Conservation (phyloP, 1,284 basidiomycete species). For the Heterobasidion parviporum region DNA sequence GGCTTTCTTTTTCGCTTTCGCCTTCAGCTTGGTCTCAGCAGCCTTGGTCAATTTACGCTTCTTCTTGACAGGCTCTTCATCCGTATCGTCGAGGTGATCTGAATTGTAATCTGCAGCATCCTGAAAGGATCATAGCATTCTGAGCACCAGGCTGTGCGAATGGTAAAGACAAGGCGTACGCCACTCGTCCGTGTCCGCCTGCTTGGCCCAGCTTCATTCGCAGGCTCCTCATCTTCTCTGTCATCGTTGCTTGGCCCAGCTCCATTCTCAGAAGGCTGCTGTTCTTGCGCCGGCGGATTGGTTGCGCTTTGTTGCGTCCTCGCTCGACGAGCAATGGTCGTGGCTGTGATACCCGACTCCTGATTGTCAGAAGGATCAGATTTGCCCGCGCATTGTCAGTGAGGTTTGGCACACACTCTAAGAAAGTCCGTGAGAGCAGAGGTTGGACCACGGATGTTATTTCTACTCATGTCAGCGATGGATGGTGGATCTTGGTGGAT, state of each 20-base stretch:
- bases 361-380: constrained; percentile 19
- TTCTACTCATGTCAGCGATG: constrained; percentile 25
- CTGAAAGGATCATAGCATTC: constrained; percentile 21
- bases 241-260: constrained; percentile 39
- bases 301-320: constrained; percentile 25
- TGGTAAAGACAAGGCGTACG: not conserved
- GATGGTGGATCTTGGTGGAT: not conserved
- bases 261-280: too few relatives aligned
- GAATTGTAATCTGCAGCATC: constrained; percentile 49
- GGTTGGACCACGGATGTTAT: constrained; percentile 81
- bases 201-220: constrained; percentile 16
- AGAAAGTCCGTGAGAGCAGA: constrained; percentile 92
- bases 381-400: not conserved
- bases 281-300: constrained; percentile 23
- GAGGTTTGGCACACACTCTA: constrained; percentile 41
- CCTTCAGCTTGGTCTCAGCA: constrained; percentile 25
- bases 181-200: not conserved
- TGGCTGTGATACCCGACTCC: constrained; percentile 75
- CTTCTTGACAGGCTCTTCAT: constrained; percentile 31
- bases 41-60: constrained; percentile 38
- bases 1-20: constrained; percentile 37
- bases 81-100: constrained; percentile 63
- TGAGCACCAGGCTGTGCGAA: not conserved
- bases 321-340: constrained; percentile 53
- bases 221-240: constrained; percentile 22